A percentile compares a stretch with the other conserved stretches of the same genome.
Conservation (phyloP, 768 basidiomycete genomes). For the Phaffia australis region DNA sequence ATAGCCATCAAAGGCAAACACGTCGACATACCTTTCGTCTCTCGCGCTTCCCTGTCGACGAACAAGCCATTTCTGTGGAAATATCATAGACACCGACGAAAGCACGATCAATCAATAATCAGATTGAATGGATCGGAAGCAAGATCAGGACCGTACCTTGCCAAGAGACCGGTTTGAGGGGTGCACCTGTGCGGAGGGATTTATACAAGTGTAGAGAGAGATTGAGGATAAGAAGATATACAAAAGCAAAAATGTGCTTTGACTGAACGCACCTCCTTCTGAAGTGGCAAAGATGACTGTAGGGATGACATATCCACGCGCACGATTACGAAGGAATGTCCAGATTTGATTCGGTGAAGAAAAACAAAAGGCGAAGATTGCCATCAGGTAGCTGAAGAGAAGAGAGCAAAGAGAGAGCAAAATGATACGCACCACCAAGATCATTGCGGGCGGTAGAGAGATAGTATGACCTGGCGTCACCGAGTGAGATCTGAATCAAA, state of each 20-base stretch:
- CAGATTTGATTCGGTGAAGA: too few relatives aligned
- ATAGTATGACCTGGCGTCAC: conserved; percentile 84
- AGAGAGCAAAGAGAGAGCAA: conserved; percentile 48
- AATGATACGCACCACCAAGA: conserved; percentile 58
- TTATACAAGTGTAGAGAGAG: conserved; percentile 16
- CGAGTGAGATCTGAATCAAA: conserved; percentile 63
- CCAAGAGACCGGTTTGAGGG: conserved; percentile 79
- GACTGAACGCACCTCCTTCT: conserved; percentile 54
- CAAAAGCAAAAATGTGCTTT: background rate
- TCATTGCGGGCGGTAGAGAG: conserved; percentile 82
- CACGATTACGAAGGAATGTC: too few relatives aligned
- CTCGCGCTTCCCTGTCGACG: conserved; percentile 65
- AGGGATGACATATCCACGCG: too few relatives aligned
- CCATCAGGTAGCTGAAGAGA: too few relatives aligned
- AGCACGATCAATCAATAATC: background rate
- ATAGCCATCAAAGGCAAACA: too few relatives aligned
- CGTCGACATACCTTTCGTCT: conserved; percentile 48
- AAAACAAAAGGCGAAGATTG: too few relatives aligned
- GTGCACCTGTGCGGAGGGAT: conserved; percentile 47
- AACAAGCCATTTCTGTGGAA: conserved; percentile 55
- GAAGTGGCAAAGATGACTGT: conserved; percentile 35
- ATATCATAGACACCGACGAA: background rate
- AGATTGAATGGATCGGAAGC: background rate
- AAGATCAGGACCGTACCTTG: conserved; percentile 43
- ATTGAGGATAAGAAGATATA: conserved; percentile 1